Evolutionary conservation across 768 basidiomycete species (phyloP).

Genomic region (Leucocoprinus leucothites): DNA sequence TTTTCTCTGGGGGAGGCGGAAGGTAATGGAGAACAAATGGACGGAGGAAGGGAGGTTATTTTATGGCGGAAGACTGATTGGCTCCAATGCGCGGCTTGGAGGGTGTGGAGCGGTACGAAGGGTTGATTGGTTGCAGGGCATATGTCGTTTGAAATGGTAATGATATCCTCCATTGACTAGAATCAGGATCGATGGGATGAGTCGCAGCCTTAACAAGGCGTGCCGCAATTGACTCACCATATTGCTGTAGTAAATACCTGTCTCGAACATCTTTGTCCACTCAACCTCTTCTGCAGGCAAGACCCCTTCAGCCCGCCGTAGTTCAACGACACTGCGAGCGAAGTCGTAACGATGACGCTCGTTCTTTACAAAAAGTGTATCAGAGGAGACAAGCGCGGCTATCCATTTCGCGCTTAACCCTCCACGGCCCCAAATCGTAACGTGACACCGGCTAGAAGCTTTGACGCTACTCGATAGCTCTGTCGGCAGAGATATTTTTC

Average conservation of each 20-base stretch:
- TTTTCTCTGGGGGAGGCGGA: slow-evolving; percentile 46
- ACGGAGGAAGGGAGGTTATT: slow-evolving; percentile 42
- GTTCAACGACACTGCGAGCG: slow-evolving; percentile 71
- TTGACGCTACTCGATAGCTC: not conserved
- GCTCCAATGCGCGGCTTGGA: slow-evolving; percentile 81
- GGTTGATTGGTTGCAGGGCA: slow-evolving; percentile 68
- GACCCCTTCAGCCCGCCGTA: slow-evolving; percentile 56
- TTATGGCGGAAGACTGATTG: slow-evolving; percentile 64
- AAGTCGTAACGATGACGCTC: slow-evolving; percentile 82
- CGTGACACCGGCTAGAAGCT: slow-evolving; percentile 21
- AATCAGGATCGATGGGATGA: slow-evolving; percentile 6
- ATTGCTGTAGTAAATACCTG: slow-evolving; percentile 82
- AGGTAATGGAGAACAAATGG: slow-evolving; percentile 30
- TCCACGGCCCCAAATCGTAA: slow-evolving; percentile 69
- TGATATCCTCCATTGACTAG: slow-evolving; percentile 80
- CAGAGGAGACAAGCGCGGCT: slow-evolving; percentile 68
- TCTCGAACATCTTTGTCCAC: slow-evolving; percentile 67
- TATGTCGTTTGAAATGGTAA: slow-evolving; percentile 67
- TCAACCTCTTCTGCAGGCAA: slow-evolving; percentile 63
- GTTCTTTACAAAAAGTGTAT: slow-evolving; percentile 74
- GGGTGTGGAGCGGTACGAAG: slow-evolving; percentile 61
- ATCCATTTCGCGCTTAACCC: slow-evolving; percentile 77
- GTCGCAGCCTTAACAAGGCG: not conserved
- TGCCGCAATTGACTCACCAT: slow-evolving; percentile 53
- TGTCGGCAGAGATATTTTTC: slow-evolving; percentile 19